A percentile compares a stretch with the other conserved stretches of the same genome.
Conservation (phyloP, 2,329 filamentous ascomycete genomes). For the Sporothrix globosa region DNA sequence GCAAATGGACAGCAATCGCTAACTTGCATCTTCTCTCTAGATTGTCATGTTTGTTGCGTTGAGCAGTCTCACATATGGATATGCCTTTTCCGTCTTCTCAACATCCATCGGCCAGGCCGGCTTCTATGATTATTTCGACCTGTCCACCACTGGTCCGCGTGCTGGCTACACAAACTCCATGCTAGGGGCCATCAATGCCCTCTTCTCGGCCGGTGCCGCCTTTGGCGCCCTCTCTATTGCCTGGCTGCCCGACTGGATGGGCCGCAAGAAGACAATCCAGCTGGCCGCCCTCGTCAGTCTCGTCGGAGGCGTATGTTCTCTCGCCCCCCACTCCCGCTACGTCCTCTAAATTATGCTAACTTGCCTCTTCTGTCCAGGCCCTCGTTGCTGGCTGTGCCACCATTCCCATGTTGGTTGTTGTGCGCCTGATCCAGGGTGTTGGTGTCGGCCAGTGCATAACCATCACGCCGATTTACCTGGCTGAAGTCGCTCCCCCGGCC, state of each 20-base stretch:
- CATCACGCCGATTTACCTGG: slow-evolving; percentile 31
- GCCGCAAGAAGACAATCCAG: slow-evolving; percentile 28
- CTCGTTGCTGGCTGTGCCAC: slow-evolving; percentile 14
- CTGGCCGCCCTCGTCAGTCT: slow-evolving; percentile 26
- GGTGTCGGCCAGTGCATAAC: slow-evolving; percentile 31
- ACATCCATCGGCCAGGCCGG: slow-evolving; percentile 31
- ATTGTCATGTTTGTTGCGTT: slow-evolving; percentile 30
- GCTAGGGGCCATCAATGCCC: slow-evolving; percentile 31
- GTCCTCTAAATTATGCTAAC: not conserved
- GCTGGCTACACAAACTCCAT: slow-evolving; percentile 29
- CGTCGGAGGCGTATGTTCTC: slow-evolving; percentile 25
- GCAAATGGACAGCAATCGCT: not conserved
- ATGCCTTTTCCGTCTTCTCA: slow-evolving; percentile 31
- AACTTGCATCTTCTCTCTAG: not conserved
- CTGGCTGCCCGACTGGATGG: slow-evolving; percentile 30
- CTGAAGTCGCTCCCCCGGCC: slow-evolving; percentile 25
- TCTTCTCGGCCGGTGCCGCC: slow-evolving; percentile 29
- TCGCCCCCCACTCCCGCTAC: not conserved
- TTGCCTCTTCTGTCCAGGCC: slow-evolving; percentile 15
- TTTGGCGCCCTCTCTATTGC: slow-evolving; percentile 30
- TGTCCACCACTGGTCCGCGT: slow-evolving; percentile 22
- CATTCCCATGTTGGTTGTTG: slow-evolving; percentile 10
- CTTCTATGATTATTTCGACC: slow-evolving; percentile 29
- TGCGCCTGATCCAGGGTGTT: slow-evolving; percentile 29
- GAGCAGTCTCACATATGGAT: slow-evolving; percentile 33